phyloP scores from a whole-genome alignment of 768 basidiomycete genomes.

The Tricholoma sp. region DNA sequence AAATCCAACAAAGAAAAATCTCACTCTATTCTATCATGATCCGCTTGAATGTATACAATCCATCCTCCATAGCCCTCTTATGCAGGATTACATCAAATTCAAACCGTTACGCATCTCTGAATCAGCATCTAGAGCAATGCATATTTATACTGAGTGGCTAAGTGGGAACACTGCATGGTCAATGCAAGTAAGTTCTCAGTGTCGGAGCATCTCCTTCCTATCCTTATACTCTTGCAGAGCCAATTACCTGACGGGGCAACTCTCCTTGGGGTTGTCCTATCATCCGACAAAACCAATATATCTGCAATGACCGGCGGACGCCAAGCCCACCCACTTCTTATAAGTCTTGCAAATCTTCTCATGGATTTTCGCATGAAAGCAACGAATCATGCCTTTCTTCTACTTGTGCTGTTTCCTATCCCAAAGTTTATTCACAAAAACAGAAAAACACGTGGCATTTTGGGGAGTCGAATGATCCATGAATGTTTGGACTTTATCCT shows the following conservation, averaged over 20 bases:
- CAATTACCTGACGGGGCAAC: conserved; percentile 13
- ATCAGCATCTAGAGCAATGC: conserved; percentile 6
- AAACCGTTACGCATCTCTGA: conserved; percentile 12
- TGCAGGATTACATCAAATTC: conserved; percentile 20
- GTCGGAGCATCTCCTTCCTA: background rate
- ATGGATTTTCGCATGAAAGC: conserved; percentile 11
- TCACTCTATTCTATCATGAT: too few species aligned
- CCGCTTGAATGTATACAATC: too few species aligned
- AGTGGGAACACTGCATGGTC: conserved; percentile 18
- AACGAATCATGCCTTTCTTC: conserved; percentile 13
- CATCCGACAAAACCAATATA: conserved; percentile 17
- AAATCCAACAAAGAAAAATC: too few species aligned
- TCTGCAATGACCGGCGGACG: conserved; percentile 12
- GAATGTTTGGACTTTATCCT: conserved; percentile 24
- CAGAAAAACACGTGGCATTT: conserved; percentile 13
- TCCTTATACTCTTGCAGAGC: conserved; percentile 5
- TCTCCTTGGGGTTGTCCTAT: conserved; percentile 13
- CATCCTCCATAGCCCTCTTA: conserved; percentile 18
- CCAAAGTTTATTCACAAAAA: conserved; percentile 8
- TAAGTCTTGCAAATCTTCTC: conserved; percentile 12
- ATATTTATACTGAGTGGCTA: conserved; percentile 19
- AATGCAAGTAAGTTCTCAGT: conserved; percentile 13
- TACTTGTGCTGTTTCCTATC: conserved; percentile 16
- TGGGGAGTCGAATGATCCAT: conserved; percentile 24
- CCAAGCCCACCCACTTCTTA: conserved; percentile 9